A percentile compares a stretch with the other conserved stretches of the same genome.
Conservation (phyloP, 164 flowering plant genomes). For the Amborella trichopoda region DNA sequence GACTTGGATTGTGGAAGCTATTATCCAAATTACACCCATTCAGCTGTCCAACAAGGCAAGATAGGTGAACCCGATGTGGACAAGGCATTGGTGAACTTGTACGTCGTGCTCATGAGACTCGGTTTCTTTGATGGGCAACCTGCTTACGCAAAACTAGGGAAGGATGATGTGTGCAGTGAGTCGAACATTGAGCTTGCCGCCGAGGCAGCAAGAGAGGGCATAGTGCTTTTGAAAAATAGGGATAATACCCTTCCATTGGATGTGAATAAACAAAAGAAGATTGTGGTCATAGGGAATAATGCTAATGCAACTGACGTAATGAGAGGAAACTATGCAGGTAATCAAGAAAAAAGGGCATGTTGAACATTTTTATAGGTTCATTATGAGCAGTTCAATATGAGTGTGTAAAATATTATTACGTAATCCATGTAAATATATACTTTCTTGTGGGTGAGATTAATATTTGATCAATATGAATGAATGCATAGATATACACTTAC, state of each 20-base stretch:
- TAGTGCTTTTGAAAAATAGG: slow-evolving; percentile 39
- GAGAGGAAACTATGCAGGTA: slow-evolving; percentile 43
- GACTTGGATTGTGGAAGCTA: slow-evolving; percentile 41
- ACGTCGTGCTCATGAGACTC: slow-evolving; percentile 27
- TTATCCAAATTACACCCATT: slow-evolving; percentile 11
- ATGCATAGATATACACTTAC: no score
- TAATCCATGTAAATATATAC: no score
- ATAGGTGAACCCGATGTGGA: slow-evolving; percentile 18
- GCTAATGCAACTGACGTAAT: slow-evolving; percentile 26
- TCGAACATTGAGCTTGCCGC: slow-evolving; percentile 27
- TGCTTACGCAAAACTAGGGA: slow-evolving; percentile 15
- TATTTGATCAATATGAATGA: no score
- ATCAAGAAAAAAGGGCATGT: no score
- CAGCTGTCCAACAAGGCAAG: slow-evolving; percentile 19
- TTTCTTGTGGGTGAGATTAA: no score
- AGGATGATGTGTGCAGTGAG: slow-evolving; percentile 24
- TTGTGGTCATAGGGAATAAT: slow-evolving; percentile 41
- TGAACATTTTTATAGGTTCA: no score
- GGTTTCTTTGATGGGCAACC: slow-evolving; percentile 38
- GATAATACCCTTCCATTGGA: slow-evolving; percentile 18
- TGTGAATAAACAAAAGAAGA: slow-evolving; percentile 1
- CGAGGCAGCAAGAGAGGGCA: slow-evolving; percentile 45
- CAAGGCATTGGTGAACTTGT: slow-evolving; percentile 22
- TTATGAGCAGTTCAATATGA: no score
- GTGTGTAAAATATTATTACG: no score